Percentiles rank a stretch among this genome's conserved stretches.
Conservation (phyloP, 305 asterid genomes). For the Rubia tinctorum region DNA sequence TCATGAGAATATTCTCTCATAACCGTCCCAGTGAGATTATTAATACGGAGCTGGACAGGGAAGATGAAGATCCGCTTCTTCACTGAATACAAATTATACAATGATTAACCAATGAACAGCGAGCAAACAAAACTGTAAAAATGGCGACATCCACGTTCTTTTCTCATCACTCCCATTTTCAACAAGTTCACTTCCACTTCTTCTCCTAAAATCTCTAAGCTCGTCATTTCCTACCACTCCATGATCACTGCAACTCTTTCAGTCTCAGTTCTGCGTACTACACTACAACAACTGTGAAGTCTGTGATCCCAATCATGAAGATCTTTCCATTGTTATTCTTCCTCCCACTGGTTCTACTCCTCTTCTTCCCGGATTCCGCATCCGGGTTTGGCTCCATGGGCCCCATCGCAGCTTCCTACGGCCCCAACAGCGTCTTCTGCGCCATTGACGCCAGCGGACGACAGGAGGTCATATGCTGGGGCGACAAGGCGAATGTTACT, state of each 20-base stretch:
- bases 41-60: no score
- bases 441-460: slow-evolving; percentile 96
- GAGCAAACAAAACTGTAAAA: slow-evolving; percentile 23
- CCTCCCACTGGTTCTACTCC: slow-evolving; percentile 21
- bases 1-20: no score
- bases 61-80: no score
- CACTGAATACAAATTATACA: no score
- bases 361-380: slow-evolving; percentile 34
- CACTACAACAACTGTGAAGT: not conserved
- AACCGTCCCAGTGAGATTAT: no score
- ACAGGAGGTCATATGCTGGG: slow-evolving; percentile 91
- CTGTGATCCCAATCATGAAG: slow-evolving; percentile 17
- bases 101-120: not conserved
- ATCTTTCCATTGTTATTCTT: slow-evolving; percentile 12
- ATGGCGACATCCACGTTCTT: slow-evolving; percentile 36
- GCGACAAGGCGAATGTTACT: slow-evolving; percentile 40
- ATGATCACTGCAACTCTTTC: slow-evolving; percentile 21
- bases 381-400: slow-evolving; percentile 88
- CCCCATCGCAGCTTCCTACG: slow-evolving; percentile 81
- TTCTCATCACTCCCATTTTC: slow-evolving; percentile 20
- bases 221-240: slow-evolving; percentile 25
- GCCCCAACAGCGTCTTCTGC: slow-evolving; percentile 59
- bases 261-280: not conserved
- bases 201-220: not conserved
- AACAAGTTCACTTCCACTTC: not conserved